Evolutionary conservation across 2,329 filamentous ascomycete species (phyloP).

Genomic region (Coniosporium tulheliwenetii): DNA sequence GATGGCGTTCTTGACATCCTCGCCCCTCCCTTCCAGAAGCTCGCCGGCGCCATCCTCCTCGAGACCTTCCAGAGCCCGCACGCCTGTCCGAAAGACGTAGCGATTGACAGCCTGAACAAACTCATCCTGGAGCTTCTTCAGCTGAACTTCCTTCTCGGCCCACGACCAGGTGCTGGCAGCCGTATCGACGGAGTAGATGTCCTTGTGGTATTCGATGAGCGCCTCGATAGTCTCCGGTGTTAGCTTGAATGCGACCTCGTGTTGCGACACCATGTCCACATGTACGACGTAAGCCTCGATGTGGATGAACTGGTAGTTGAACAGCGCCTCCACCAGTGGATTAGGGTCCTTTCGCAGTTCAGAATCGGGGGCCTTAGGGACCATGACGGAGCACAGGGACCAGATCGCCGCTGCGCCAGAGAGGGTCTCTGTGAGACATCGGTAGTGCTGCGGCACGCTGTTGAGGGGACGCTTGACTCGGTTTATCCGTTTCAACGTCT

Average conservation of each 20-base stretch:
- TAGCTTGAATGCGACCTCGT: slow-evolving; percentile 96
- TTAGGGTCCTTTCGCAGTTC: slow-evolving; percentile 72
- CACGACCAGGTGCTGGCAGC: slow-evolving; percentile 84
- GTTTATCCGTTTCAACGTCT: slow-evolving; percentile 93
- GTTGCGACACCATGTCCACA: slow-evolving; percentile 95
- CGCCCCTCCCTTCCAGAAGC: slow-evolving; percentile 76
- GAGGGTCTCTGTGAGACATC: slow-evolving; percentile 87
- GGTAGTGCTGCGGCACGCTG: slow-evolving; percentile 87
- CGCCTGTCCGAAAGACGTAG: slow-evolving; percentile 85
- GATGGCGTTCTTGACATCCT: slow-evolving; percentile 82
- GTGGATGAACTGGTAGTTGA: slow-evolving; percentile 86
- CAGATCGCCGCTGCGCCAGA: slow-evolving; percentile 85
- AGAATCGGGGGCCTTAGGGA: slow-evolving; percentile 74
- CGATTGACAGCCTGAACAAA: slow-evolving; percentile 95
- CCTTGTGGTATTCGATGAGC: slow-evolving; percentile 90
- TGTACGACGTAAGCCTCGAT: slow-evolving; percentile 96
- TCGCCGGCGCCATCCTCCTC: slow-evolving; percentile 95
- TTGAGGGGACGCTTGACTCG: slow-evolving; percentile 92
- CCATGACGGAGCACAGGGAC: slow-evolving; percentile 84
- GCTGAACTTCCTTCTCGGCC: slow-evolving; percentile 89
- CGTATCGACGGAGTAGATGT: slow-evolving; percentile 81
- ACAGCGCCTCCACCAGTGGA: slow-evolving; percentile 70
- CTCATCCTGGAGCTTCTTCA: slow-evolving; percentile 95
- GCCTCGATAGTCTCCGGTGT: slow-evolving; percentile 87
- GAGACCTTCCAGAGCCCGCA: slow-evolving; percentile 78